phyloP scores from a whole-genome alignment of 805 yeast species.

The Lipomyces spencermartinsiae region DNA sequence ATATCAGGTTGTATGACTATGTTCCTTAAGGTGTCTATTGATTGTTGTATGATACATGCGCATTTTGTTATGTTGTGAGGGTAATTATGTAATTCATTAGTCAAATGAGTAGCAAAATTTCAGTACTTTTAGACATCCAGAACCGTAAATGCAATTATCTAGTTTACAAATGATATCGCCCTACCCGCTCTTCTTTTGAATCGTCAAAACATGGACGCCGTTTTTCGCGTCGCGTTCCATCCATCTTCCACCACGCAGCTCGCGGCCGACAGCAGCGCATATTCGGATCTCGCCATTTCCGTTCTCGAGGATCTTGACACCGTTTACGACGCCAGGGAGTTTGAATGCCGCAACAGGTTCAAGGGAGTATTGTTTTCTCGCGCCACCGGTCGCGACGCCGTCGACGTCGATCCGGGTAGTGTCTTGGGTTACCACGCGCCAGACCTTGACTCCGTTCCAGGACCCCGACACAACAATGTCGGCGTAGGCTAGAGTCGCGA shows the following conservation, averaged over 20 bases:
- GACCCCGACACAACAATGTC: conserved; percentile 89
- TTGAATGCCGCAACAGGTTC: conserved; percentile 22
- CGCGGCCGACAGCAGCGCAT: conserved; percentile 31
- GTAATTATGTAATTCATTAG: neutral
- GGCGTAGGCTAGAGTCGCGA: conserved; percentile 82
- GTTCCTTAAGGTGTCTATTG: neutral
- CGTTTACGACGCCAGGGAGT: conserved; percentile 33
- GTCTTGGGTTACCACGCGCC: conserved; percentile 52
- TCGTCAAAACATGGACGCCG: conserved; percentile 29
- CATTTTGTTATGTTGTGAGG: neutral
- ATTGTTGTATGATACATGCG: neutral
- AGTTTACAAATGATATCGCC: neutral
- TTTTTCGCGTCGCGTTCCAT: conserved; percentile 14
- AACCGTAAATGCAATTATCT: neutral
- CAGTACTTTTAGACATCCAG: neutral
- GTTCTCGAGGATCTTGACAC: conserved; percentile 28
- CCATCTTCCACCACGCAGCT: conserved; percentile 34
- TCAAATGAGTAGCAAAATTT: neutral
- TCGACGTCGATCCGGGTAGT: conserved; percentile 15
- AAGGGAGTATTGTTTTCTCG: conserved; percentile 21
- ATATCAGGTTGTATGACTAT: neutral
- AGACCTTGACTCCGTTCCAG: conserved; percentile 80
- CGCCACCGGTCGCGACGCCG: conserved; percentile 16
- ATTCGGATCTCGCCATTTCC: conserved; percentile 18
- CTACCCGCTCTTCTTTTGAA: conserved; percentile 2